phyloP scores from a whole-genome alignment of 2,329 filamentous ascomycete species.

The Xylaria sp. region DNA sequence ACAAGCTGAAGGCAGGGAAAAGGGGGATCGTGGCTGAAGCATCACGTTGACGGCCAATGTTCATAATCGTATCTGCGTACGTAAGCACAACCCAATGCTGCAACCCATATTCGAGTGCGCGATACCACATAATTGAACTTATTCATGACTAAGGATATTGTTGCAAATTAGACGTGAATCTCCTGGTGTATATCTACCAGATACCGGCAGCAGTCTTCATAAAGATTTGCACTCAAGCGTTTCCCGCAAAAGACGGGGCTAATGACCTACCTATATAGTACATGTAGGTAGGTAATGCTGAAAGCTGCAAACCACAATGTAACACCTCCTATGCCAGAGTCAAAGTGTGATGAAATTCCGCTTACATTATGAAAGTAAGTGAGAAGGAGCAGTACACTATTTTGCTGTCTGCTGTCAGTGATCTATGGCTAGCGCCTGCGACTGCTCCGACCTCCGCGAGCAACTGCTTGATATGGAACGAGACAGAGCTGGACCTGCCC shows the following conservation, averaged over 20 bases:
- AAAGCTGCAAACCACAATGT: background rate
- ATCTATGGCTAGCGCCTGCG: background rate
- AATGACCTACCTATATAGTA: no score
- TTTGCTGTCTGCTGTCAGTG: background rate
- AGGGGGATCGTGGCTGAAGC: background rate
- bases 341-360: background rate
- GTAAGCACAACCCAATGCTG: background rate
- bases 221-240: background rate
- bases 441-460: background rate
- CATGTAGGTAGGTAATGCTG: background rate
- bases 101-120: background rate
- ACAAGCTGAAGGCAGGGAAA: background rate
- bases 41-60: background rate
- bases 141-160: background rate
- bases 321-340: no score
- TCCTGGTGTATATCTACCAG: background rate
- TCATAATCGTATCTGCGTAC: background rate
- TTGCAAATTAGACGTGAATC: background rate
- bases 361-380: background rate
- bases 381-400: background rate
- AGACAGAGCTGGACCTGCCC: conserved; percentile 13
- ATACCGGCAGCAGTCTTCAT: background rate
- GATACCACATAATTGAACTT: background rate
- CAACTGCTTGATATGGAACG: background rate
- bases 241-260: background rate